These are phyloP conservation scores for Candida xiaguanensis DNA, from an alignment of 805 yeast genomes.

Conservation along the genomic window DNA sequence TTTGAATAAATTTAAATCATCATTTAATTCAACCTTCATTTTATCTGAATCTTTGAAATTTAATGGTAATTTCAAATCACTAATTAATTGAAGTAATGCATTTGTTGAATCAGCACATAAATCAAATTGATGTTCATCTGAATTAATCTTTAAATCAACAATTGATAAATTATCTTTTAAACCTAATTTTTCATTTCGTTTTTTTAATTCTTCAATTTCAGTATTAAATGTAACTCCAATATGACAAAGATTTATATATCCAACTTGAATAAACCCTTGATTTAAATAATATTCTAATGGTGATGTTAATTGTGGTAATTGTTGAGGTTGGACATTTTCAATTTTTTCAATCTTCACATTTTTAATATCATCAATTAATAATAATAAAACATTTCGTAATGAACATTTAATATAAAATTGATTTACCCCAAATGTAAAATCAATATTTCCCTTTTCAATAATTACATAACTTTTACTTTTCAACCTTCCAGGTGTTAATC, in stretches of 20 bases:
- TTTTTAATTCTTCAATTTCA: slow-evolving; percentile 17
- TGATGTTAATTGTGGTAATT: slow-evolving; percentile 13
- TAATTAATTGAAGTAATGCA: slow-evolving; percentile 60
- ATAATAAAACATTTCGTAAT: slow-evolving; percentile 45
- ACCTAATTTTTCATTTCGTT: slow-evolving; percentile 16
- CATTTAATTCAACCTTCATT: slow-evolving; percentile 38
- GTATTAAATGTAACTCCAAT: slow-evolving; percentile 29
- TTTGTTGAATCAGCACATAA: slow-evolving; percentile 85
- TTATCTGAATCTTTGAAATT: slow-evolving; percentile 57
- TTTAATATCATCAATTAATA: slow-evolving; percentile 61
- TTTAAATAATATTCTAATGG: slow-evolving; percentile 36
- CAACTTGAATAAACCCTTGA: slow-evolving; percentile 55
- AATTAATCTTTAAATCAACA: slow-evolving; percentile 43
- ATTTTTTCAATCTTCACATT: slow-evolving; percentile 8
- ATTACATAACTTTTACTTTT: slow-evolving; percentile 50
- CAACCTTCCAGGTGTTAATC: slow-evolving; percentile 61
- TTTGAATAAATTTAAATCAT: slow-evolving; percentile 37
- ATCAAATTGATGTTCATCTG: slow-evolving; percentile 48
- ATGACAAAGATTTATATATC: slow-evolving; percentile 37
- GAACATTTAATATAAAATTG: slow-evolving; percentile 40
- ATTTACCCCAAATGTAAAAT: slow-evolving; percentile 33
- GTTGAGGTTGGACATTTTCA: not conserved
- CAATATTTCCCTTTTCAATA: slow-evolving; percentile 52
- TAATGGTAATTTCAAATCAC: slow-evolving; percentile 70
- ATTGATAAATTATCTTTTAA: slow-evolving; percentile 22